These are phyloP conservation scores for Leccinum ochraceum DNA, from an alignment of 768 basidiomycete species.

Conservation along the genomic window DNA sequence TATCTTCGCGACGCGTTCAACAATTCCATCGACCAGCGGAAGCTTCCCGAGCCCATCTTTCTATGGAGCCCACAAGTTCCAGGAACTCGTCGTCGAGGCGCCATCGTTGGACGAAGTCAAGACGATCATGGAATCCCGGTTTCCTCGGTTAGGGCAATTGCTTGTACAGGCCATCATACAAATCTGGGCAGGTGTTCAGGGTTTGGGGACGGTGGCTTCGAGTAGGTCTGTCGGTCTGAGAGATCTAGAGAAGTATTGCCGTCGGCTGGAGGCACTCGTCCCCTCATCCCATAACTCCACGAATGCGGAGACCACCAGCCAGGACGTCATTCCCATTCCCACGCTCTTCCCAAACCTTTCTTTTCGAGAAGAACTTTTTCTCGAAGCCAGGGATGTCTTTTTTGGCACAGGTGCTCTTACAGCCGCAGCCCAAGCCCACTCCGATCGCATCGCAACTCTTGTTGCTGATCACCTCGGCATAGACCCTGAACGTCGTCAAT, in stretches of 20 bases:
- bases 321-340: constrained; percentile 36
- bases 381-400: constrained; percentile 90
- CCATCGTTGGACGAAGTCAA: constrained; percentile 69
- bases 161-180: constrained; percentile 54
- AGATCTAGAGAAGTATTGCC: constrained; percentile 84
- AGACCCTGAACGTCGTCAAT: constrained; percentile 65
- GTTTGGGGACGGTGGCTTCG: constrained; percentile 51
- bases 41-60: constrained; percentile 64
- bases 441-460: constrained; percentile 49
- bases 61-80: constrained; percentile 84
- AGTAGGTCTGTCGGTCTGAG: constrained; percentile 68
- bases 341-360: constrained; percentile 66
- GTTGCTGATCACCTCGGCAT: constrained; percentile 67
- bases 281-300: constrained; percentile 48
- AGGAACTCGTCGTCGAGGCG: constrained; percentile 61
- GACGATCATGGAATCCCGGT: constrained; percentile 67
- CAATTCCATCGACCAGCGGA: constrained; percentile 46
- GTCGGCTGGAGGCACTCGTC: constrained; percentile 63
- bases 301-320: constrained; percentile 36
- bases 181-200: constrained; percentile 67
- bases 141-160: constrained; percentile 56
- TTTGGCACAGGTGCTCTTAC: constrained; percentile 71
- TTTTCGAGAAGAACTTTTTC: constrained; percentile 84
- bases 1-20: constrained; percentile 86
- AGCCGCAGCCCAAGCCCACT: constrained; percentile 48